Conservation (phyloP, 495 filamentous ascomycete species). For the Xylaria venustula region DNA sequence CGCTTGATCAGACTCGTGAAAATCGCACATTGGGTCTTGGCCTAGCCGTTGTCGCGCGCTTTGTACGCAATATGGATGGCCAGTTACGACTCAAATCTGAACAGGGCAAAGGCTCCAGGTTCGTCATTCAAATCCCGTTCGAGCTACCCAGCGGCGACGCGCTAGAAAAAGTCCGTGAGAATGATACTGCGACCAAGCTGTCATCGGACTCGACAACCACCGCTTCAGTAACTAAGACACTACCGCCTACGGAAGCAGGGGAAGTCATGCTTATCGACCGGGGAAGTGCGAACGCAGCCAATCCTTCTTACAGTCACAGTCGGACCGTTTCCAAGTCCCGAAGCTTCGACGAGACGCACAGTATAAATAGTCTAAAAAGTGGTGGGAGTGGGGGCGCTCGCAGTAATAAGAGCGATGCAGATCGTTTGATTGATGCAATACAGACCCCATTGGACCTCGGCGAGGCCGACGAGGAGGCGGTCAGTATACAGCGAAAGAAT, state of each 20-base stretch:
- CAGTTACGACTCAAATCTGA: constrained; percentile 87
- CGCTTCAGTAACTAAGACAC: constrained; percentile 30
- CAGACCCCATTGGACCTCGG: constrained; percentile 55
- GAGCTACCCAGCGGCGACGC: constrained; percentile 53
- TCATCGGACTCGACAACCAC: constrained; percentile 16
- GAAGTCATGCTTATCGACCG: constrained; percentile 60
- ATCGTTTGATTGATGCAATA: constrained; percentile 73
- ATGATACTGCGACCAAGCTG: constrained; percentile 14
- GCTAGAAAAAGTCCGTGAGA: constrained; percentile 19
- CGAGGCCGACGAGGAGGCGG: constrained; percentile 34
- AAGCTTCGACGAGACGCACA: constrained; percentile 43
- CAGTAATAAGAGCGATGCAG: constrained; percentile 66
- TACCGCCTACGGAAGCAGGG: constrained; percentile 37
- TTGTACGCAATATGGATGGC: constrained; percentile 86
- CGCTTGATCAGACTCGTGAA: constrained; percentile 30
- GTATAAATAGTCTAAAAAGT: constrained; percentile 54
- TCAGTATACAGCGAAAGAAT: constrained; percentile 15
- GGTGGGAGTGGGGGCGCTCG: constrained; percentile 50
- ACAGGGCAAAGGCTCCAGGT: constrained; percentile 79
- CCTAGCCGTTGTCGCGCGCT: constrained; percentile 80
- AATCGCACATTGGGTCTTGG: constrained; percentile 70
- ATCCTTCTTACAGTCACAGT: constrained; percentile 3
- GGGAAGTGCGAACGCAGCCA: constrained; percentile 25
- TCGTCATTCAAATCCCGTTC: constrained; percentile 72
- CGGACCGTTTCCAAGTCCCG: constrained; percentile 20